phyloP scores from a whole-genome alignment of 1,139 yeast genomes.

The Saccharomycopsis crataegensis region DNA sequence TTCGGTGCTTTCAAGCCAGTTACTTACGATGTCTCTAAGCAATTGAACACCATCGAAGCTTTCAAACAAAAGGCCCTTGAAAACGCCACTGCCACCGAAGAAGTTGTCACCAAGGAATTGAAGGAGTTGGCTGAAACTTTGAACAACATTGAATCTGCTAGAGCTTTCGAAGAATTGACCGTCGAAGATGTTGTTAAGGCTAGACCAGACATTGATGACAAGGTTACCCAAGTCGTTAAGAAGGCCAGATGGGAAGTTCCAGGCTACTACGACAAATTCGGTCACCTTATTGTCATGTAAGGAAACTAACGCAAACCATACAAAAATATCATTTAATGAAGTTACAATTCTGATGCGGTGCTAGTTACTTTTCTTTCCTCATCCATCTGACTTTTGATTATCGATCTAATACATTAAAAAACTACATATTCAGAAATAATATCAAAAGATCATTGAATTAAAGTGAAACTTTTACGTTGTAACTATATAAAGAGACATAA shows the following conservation, averaged over 20 bases:
- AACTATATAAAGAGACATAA: too few relatives aligned
- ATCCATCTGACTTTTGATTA: too few relatives aligned
- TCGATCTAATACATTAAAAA: too few relatives aligned
- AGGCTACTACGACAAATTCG: slow-evolving; percentile 96
- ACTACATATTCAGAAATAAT: too few relatives aligned
- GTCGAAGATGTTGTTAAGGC: slow-evolving; percentile 93
- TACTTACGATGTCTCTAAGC: slow-evolving; percentile 80
- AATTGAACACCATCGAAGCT: slow-evolving; percentile 83
- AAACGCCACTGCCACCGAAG: slow-evolving; percentile 91
- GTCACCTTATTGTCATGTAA: slow-evolving; percentile 92
- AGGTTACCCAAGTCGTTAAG: slow-evolving; percentile 91
- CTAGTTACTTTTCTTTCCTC: too few relatives aligned
- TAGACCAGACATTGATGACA: slow-evolving; percentile 94
- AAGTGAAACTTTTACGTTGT: too few relatives aligned
- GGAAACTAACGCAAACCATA: slow-evolving; percentile 21
- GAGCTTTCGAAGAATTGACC: slow-evolving; percentile 96
- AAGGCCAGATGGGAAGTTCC: slow-evolving; percentile 98
- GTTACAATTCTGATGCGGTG: too few relatives aligned
- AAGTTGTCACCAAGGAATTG: slow-evolving; percentile 80
- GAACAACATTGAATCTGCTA: slow-evolving; percentile 89
- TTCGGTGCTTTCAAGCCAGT: slow-evolving; percentile 73
- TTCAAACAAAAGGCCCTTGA: slow-evolving; percentile 94
- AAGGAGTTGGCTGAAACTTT: slow-evolving; percentile 80
- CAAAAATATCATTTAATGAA: slow-evolving; percentile 22
- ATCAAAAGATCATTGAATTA: too few relatives aligned